Percentiles rank a stretch among this genome's conserved stretches.
Conservation (phyloP, 495 filamentous ascomycete genomes). For the Neurospora cerealis region DNA sequence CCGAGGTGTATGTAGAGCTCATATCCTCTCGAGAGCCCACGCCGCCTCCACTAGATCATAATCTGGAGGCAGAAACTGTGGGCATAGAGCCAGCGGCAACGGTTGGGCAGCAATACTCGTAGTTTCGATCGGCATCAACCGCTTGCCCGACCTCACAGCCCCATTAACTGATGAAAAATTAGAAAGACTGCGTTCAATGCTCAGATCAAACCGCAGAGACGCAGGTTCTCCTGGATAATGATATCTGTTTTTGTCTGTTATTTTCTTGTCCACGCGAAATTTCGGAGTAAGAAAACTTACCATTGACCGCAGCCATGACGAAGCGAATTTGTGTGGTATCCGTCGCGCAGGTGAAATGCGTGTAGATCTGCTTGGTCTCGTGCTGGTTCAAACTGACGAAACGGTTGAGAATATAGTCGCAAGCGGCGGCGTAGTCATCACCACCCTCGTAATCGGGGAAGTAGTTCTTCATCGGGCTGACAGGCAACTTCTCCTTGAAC, state of each 20-base stretch:
- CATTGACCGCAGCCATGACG: slow-evolving; percentile 99
- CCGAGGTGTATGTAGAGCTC: slow-evolving; percentile 1
- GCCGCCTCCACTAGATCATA: not conserved
- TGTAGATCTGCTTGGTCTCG: slow-evolving; percentile 99
- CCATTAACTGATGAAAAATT: not conserved
- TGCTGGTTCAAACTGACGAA: slow-evolving; percentile 97
- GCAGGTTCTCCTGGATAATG: slow-evolving; percentile 99
- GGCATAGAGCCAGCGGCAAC: slow-evolving; percentile 1
- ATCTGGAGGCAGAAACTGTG: slow-evolving; percentile 5
- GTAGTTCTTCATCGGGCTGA: slow-evolving; percentile 99
- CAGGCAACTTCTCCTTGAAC: slow-evolving; percentile 98
- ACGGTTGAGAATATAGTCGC: slow-evolving; percentile 94
- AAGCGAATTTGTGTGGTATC: slow-evolving; percentile 98
- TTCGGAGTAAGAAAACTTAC: slow-evolving; percentile 41
- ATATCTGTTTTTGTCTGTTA: slow-evolving; percentile 58
- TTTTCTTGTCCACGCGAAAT: slow-evolving; percentile 4
- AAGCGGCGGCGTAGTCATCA: slow-evolving; percentile 83
- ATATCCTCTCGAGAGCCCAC: slow-evolving; percentile 1
- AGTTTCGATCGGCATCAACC: not conserved
- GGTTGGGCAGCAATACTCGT: slow-evolving; percentile 8
- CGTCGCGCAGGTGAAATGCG: slow-evolving; percentile 97
- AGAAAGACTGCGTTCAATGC: slow-evolving; percentile 1
- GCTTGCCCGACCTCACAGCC: not conserved
- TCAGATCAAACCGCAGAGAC: slow-evolving; percentile 95
- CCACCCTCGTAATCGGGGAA: slow-evolving; percentile 98